Percentiles rank a stretch among this genome's conserved stretches.
Conservation (phyloP, 192 early-diverging fungal genomes). For the Chytriomyces sp. region DNA sequence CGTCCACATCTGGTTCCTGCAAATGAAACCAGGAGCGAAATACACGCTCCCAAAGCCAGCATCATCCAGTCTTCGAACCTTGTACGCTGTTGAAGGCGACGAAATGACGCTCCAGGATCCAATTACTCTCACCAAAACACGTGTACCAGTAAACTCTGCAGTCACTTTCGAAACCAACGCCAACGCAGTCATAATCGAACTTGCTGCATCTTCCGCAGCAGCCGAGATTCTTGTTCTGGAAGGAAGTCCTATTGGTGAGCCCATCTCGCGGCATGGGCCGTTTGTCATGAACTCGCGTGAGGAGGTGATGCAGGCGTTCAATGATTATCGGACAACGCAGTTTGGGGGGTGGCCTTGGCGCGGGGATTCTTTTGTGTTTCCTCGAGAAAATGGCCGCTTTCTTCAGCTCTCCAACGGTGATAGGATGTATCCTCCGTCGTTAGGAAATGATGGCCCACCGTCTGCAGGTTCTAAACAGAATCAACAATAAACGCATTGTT, state of each 20-base stretch:
- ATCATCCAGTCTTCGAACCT: not conserved
- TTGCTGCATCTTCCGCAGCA: conserved; percentile 37
- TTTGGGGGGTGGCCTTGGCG: conserved; percentile 42
- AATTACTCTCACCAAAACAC: not conserved
- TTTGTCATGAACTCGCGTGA: conserved; percentile 65
- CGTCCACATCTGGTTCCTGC: conserved; percentile 2
- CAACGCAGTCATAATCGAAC: conserved; percentile 44
- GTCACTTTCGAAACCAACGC: conserved; percentile 50
- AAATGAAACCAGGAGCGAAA: conserved; percentile 60
- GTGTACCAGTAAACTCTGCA: conserved; percentile 36
- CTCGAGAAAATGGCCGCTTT: conserved; percentile 4
- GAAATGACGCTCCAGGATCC: conserved; percentile 30
- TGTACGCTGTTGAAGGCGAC: conserved; percentile 39
- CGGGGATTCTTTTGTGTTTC: conserved; percentile 17
- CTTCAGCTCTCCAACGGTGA: not conserved
- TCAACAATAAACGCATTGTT: too few species aligned
- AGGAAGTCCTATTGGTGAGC: conserved; percentile 60
- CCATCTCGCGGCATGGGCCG: conserved; percentile 62
- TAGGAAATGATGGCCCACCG: too few species aligned
- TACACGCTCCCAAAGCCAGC: conserved; percentile 48
- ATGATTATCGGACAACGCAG: conserved; percentile 32
- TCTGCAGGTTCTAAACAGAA: too few species aligned
- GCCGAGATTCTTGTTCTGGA: conserved; percentile 65
- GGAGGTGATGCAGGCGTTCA: conserved; percentile 48
- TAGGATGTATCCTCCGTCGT: too few species aligned